Base-by-base conservation (phyloP, 192 early-diverging fungal species). In the Rhizophagus clarus region DNA sequence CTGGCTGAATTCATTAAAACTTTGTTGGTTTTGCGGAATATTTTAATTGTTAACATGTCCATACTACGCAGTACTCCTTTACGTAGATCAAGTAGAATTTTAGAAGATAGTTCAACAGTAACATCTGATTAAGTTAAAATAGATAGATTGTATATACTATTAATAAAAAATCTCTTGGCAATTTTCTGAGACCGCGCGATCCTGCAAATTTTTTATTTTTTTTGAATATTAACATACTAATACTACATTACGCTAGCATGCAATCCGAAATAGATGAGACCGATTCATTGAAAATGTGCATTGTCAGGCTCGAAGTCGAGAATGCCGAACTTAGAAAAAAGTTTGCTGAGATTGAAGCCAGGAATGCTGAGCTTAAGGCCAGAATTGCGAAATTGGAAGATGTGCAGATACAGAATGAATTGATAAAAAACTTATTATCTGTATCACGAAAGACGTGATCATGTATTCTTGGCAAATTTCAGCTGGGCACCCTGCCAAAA, bases 21-120 rank as follows among this genome's bases (percentile, higher is more conserved):
- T 49, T 74, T 74, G 2, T 74, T 74, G 47, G 24, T 28, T 49
- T 49, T 74, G 14, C 8, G 12, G 8, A 74, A 74, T 74, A 74
- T 74, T 42, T 28, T 60, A 24, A 24, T 49, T 40, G 72, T 74
- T 51, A 74, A 74, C 24, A 49, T 56, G 10, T 74, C 72, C 24
- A 12, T 74, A 22, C 2, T 74, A 3, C 22, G 8, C 6, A 0
- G 26, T 49, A 42, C 47, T n/a, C 72, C 47, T 4, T 15, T 28
- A 60, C n/a, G 8, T 74, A 74, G 32, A 34, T 34, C 68, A 37
- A 28, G 17, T 70, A 28, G 68, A 32, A 37, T 1, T 17, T 22
- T 22, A 40, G 15, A 70, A 70, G 34, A 37, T 70, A 70, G 26
- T 34, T 34, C 37, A 26, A 70, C 20, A 70, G 8, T 37, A 70